These are phyloP conservation scores for Rhazya stricta DNA, from an alignment of 257 asterid species.

Conservation along the genomic window DNA sequence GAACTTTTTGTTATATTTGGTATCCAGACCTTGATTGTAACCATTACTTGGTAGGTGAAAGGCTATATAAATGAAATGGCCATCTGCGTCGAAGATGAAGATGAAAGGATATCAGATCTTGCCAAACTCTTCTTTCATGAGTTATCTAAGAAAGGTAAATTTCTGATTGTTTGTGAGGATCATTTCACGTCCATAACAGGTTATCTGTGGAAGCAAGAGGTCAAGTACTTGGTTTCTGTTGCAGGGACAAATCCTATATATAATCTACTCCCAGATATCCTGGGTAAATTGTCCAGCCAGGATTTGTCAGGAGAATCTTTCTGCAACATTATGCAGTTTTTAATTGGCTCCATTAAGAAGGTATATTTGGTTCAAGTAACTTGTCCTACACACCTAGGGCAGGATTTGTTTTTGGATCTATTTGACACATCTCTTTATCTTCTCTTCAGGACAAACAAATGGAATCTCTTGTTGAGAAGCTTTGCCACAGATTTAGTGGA, in stretches of 20 bases:
- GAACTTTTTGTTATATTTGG: constrained; percentile 13
- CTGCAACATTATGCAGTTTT: constrained; percentile 93
- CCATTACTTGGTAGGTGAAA: constrained; percentile 57
- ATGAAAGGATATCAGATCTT: constrained; percentile 79
- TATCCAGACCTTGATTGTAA: constrained; percentile 15
- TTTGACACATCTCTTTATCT: constrained; percentile 16
- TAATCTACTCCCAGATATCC: constrained; percentile 95
- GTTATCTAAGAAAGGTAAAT: constrained; percentile 83
- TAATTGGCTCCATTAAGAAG: constrained; percentile 90
- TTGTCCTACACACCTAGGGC: constrained; percentile 2
- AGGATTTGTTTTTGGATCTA: constrained; percentile 8
- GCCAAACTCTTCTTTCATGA: constrained; percentile 88
- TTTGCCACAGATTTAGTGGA: constrained; percentile 85
- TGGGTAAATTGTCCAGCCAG: constrained; percentile 76
- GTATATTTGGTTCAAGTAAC: constrained; percentile 26
- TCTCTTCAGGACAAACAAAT: constrained; percentile 85
- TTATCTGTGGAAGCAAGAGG: constrained; percentile 1
- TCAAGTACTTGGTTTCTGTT: constrained; percentile 21
- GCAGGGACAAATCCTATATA: constrained; percentile 93
- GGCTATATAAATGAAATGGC: constrained; percentile 96
- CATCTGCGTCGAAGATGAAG: constrained; percentile 77
- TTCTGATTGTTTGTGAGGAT: background rate
- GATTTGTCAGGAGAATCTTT: constrained; percentile 71
- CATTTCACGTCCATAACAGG: background rate
- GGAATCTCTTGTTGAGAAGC: constrained; percentile 98